A percentile compares a stretch with the other conserved stretches of the same genome.
Conservation (phyloP, 305 asterid species). For the Nicotiana rustica region DNA sequence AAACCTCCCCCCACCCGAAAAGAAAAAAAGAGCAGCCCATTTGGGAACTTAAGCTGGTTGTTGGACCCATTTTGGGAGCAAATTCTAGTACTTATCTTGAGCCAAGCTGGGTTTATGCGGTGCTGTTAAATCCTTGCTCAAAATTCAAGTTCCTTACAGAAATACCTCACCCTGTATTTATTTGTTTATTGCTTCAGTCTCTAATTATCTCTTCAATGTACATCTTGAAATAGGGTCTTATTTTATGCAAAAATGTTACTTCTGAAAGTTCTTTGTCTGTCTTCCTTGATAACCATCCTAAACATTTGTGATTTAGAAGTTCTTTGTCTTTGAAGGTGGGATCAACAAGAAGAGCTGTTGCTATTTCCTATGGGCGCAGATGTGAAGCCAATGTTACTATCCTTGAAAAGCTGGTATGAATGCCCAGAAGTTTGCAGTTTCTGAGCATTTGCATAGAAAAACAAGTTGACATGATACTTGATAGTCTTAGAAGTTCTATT, state of each 20-base stretch:
- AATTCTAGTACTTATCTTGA: not conserved
- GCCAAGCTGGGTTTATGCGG: constrained; percentile 6
- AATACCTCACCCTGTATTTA: not conserved
- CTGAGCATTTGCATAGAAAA: constrained; percentile 7
- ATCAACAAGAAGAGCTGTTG: constrained; percentile 85
- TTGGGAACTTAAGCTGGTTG: not conserved
- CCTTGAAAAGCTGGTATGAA: constrained; percentile 81
- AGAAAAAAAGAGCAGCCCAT: not conserved
- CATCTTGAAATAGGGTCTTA: constrained; percentile 5
- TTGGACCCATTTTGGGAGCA: not conserved
- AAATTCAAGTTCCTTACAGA: constrained; percentile 4
- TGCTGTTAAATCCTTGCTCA: constrained; percentile 25
- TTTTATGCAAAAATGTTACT: not conserved
- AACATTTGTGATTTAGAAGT: constrained; percentile 38
- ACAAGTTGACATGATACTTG: not conserved
- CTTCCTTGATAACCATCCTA: constrained; percentile 17
- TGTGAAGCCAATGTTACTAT: constrained; percentile 75
- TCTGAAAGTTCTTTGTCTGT: not conserved
- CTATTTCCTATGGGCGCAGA: constrained; percentile 85
- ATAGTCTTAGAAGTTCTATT: not conserved
- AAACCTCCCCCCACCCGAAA: not conserved
- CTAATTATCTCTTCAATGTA: not conserved
- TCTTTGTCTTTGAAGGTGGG: constrained; percentile 70
- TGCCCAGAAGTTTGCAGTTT: constrained; percentile 5
- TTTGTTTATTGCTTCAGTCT: not conserved